Percentiles rank a stretch among this genome's conserved stretches.
Conservation (phyloP, 257 asterid genomes). For the Coffea eugenioides region DNA sequence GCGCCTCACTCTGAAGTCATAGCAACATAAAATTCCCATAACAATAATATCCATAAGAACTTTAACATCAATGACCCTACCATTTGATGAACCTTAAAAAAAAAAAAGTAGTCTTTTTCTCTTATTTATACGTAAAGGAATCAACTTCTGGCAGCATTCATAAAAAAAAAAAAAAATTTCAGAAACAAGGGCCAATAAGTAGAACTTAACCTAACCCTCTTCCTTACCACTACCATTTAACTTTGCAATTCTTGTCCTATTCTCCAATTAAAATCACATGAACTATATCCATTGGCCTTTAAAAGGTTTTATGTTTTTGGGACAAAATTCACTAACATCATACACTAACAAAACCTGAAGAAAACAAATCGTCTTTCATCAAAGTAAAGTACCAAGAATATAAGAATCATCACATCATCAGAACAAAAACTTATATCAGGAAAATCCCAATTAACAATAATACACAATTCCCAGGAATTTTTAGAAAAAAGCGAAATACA, state of each 20-base stretch:
- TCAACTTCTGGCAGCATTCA: neutral
- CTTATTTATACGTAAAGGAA: neutral
- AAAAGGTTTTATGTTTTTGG: neutral
- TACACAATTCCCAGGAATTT: neutral
- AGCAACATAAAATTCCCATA: neutral
- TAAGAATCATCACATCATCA: too few species aligned
- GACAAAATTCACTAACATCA: neutral
- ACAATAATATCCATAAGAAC: neutral
- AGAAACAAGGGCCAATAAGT: neutral
- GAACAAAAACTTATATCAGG: neutral
- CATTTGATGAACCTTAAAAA: neutral
- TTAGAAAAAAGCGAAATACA: neutral
- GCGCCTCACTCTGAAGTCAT: conserved; percentile 61
- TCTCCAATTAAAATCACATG: neutral
- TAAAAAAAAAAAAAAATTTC: neutral
- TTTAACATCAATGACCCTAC: too few species aligned
- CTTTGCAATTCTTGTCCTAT: neutral
- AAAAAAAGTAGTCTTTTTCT: neutral
- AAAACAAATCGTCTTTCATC: too few species aligned
- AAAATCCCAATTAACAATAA: neutral
- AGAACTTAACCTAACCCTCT: neutral
- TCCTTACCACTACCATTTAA: neutral
- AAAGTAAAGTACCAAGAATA: too few species aligned
- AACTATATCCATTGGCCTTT: neutral
- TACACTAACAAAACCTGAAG: too few species aligned